Conservation (phyloP, 164 flowering plant species). For the Nymphaea thermarum region DNA sequence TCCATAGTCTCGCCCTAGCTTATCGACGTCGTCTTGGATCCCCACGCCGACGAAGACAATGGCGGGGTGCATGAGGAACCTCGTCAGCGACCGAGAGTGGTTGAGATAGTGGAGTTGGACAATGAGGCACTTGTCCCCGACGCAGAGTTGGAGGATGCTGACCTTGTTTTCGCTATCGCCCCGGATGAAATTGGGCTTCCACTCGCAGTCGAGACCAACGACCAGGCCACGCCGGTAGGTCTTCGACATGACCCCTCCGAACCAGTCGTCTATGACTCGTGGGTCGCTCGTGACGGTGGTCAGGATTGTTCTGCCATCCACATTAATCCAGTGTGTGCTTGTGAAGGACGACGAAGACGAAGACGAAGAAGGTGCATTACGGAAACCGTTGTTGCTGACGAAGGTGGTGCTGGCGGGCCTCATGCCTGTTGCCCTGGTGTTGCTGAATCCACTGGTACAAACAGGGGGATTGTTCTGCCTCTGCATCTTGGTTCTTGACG, state of each 20-base stretch:
- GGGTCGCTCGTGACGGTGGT: background rate
- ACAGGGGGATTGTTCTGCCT: too few species aligned
- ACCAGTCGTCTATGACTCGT: background rate
- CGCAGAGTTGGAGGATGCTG: background rate
- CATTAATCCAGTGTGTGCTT: too few species aligned
- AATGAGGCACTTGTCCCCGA: background rate
- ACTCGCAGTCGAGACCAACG: background rate
- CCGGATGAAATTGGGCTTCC: background rate
- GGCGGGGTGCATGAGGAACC: background rate
- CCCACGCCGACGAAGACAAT: background rate
- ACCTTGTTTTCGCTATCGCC: background rate
- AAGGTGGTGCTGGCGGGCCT: too few species aligned
- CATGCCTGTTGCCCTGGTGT: too few species aligned
- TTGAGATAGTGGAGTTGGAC: background rate
- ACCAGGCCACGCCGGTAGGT: background rate
- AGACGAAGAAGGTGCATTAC: too few species aligned
- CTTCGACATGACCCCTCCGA: background rate
- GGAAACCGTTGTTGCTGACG: too few species aligned
- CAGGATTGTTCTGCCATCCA: background rate
- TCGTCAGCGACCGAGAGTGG: background rate
- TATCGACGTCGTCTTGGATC: background rate
- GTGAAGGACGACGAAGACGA: too few species aligned
- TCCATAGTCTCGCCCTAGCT: background rate
- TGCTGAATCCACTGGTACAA: too few species aligned
- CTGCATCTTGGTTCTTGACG: too few species aligned